Base-by-base conservation (phyloP, 768 basidiomycete species). In the Sarcodon aspratus region DNA sequence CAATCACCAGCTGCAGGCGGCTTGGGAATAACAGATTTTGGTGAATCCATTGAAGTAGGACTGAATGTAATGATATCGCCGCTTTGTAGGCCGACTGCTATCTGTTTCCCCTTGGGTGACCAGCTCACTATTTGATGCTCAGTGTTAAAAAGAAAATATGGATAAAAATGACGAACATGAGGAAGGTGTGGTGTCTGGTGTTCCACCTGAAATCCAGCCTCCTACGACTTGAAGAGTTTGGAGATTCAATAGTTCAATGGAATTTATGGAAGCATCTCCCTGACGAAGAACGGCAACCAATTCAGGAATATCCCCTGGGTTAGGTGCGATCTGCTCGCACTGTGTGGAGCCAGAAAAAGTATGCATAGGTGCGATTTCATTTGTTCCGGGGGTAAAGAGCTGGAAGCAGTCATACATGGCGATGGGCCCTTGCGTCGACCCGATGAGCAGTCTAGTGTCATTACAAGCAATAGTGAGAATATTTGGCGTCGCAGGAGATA, bases 31-130 rank as follows among this genome's bases (percentile, higher is more conserved):
- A 78, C 74, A 45, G 72, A 78, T 57, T 85, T 78, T 6, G 71
- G 69, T 2, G 67, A 63, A 6, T 73, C 64, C 9, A 76, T 76
- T 48, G 78, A 76, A 9, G 68, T 68, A 18, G 81, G 71, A 36
- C 74, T 70, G 59, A 78, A 89, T 0, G 84, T 79, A 37, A 85
- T 60, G 36, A 90, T 80, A 48, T 83, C 81, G 3, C 87, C 86
- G 15, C 70, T 72, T 54, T 75, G 75, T 12, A 88, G 64, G 18
- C 82, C 88, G 43, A 91, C 74, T 1, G 85, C 85, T 37, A 91
- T 69, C 49, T 90, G 87, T 59, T 87, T 91, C 42, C 87, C 88
- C 61, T 87, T 88, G 1, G 87, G 84, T 3, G 87, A 90, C 87
- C 88, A 91, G 10, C 83, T 76, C 8, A 82, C 88, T 90, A 49